phyloP scores from a whole-genome alignment of 2,329 filamentous ascomycete genomes.

The Furcasterigmium furcatum region DNA sequence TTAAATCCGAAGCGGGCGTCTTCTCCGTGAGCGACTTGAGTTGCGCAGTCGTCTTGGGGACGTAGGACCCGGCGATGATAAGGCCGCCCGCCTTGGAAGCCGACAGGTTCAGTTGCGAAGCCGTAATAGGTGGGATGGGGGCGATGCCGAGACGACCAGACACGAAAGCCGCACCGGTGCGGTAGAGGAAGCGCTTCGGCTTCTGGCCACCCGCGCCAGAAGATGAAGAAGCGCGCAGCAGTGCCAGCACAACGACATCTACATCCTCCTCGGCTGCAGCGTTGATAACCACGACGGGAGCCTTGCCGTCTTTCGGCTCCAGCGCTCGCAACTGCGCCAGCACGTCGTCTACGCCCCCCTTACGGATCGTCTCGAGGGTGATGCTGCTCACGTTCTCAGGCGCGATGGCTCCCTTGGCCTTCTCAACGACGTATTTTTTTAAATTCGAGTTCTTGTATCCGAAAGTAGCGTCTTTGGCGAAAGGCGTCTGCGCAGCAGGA shows the following conservation, averaged over 20 bases:
- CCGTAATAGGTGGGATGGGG: constrained; percentile 46
- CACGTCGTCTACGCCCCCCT: constrained; percentile 38
- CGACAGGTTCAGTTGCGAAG: constrained; percentile 36
- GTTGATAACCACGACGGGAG: constrained; percentile 44
- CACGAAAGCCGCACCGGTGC: constrained; percentile 36
- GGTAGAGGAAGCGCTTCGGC: constrained; percentile 29
- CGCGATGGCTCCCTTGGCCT: constrained; percentile 38
- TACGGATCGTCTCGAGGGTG: constrained; percentile 41
- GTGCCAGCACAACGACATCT: constrained; percentile 47
- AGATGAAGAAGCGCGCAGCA: constrained; percentile 32
- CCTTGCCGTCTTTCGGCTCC: constrained; percentile 14
- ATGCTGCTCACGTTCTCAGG: constrained; percentile 37
- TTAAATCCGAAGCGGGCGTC: constrained; percentile 31
- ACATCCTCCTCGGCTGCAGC: constrained; percentile 50
- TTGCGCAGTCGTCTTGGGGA: constrained; percentile 55
- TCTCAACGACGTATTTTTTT: constrained; percentile 49
- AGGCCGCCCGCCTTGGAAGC: constrained; percentile 36
- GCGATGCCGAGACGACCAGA: constrained; percentile 46
- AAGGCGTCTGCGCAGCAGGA: constrained; percentile 48
- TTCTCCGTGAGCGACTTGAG: constrained; percentile 36
- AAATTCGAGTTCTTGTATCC: constrained; percentile 51
- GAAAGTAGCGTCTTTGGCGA: constrained; percentile 54
- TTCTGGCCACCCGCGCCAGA: constrained; percentile 11
- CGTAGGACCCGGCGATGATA: constrained; percentile 53
- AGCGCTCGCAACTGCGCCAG: constrained; percentile 31